Evolutionary conservation across 345 rosid species (phyloP).

Genomic region (Aethionema arabicum): DNA sequence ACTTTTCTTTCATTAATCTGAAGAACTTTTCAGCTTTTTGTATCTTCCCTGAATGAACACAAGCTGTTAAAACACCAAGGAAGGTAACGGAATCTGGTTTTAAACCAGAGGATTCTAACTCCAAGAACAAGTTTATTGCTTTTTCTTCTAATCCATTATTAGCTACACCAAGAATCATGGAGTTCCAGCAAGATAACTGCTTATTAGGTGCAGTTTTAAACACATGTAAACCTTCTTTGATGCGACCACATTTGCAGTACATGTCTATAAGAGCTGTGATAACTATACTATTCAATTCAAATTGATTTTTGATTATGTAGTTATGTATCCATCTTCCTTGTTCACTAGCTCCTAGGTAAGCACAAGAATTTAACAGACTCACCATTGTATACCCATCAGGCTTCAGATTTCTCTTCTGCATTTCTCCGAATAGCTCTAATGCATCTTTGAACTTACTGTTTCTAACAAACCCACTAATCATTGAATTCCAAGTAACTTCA

Average conservation of each 20-base stretch:
- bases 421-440: slow-evolving; percentile 51
- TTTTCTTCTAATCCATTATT: slow-evolving; percentile 53
- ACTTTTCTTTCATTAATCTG: slow-evolving; percentile 53
- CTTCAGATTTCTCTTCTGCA: slow-evolving; percentile 45
- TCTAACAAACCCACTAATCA: slow-evolving; percentile 73
- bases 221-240: slow-evolving; percentile 49
- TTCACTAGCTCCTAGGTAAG: slow-evolving; percentile 54
- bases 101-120: slow-evolving; percentile 47
- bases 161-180: slow-evolving; percentile 76
- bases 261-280: slow-evolving; percentile 68
- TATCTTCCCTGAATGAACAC: slow-evolving; percentile 60
- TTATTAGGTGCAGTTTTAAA: slow-evolving; percentile 38
- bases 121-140: slow-evolving; percentile 53
- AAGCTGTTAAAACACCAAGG: slow-evolving; percentile 69
- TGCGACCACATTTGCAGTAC: slow-evolving; percentile 72
- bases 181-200: slow-evolving; percentile 76
- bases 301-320: slow-evolving; percentile 43
- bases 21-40: slow-evolving; percentile 49
- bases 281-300: slow-evolving; percentile 53
- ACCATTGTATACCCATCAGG: slow-evolving; percentile 73
- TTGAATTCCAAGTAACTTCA: slow-evolving; percentile 67
- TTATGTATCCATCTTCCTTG: slow-evolving; percentile 81
- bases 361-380: slow-evolving; percentile 71
- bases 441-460: slow-evolving; percentile 54
- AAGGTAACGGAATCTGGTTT: slow-evolving; percentile 65